Evolutionary conservation across 2,329 filamentous ascomycete species (phyloP).

Genomic region (Hypoxylon sp.): DNA sequence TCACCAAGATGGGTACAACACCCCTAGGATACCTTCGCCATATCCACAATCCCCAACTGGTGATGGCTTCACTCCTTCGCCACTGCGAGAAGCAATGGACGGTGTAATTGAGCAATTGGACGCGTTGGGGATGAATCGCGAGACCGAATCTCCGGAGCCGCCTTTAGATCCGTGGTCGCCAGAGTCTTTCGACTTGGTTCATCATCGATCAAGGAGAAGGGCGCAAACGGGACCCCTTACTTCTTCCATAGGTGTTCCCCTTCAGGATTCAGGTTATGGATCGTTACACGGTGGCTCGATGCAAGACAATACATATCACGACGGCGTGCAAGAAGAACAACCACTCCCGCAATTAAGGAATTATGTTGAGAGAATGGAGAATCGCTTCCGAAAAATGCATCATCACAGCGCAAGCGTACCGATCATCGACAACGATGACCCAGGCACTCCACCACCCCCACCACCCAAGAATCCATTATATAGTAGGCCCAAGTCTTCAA

Average conservation of each 20-base stretch:
- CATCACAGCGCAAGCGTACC: slow-evolving; percentile 66
- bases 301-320: slow-evolving; percentile 62
- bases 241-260: slow-evolving; percentile 79
- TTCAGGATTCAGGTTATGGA: slow-evolving; percentile 73
- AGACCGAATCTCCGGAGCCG: slow-evolving; percentile 69
- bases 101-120: slow-evolving; percentile 96
- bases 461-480: slow-evolving; percentile 67
- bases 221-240: slow-evolving; percentile 73
- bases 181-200: slow-evolving; percentile 80
- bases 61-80: slow-evolving; percentile 86
- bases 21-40: slow-evolving; percentile 73
- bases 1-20: slow-evolving; percentile 62
- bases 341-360: slow-evolving; percentile 81
- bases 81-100: slow-evolving; percentile 94
- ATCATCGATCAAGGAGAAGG: slow-evolving; percentile 59
- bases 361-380: slow-evolving; percentile 95
- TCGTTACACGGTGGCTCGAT: slow-evolving; percentile 71
- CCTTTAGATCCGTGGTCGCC: slow-evolving; percentile 88
- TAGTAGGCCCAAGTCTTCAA: slow-evolving; percentile 72
- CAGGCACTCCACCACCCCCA: slow-evolving; percentile 54
- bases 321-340: slow-evolving; percentile 63
- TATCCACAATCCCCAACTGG: slow-evolving; percentile 77
- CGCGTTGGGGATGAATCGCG: slow-evolving; percentile 79
- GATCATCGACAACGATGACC: slow-evolving; percentile 64
- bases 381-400: slow-evolving; percentile 80